Evolutionary conservation across 768 basidiomycete species (phyloP).

Genomic region (Pisolithus orientalis): DNA sequence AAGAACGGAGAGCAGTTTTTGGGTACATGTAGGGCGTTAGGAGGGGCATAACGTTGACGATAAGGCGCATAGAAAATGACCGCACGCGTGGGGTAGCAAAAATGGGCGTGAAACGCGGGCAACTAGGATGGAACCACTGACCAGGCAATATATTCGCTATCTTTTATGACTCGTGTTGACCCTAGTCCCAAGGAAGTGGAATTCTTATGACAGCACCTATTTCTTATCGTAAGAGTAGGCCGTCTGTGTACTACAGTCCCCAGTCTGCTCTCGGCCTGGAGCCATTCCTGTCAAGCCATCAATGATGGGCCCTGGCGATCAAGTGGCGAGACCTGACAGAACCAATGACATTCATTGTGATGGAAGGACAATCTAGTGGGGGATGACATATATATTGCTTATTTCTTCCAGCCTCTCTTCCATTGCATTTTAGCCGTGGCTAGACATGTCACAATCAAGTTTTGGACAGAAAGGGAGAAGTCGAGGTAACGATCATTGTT

Average conservation of each 20-base stretch:
- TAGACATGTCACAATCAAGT: conserved; percentile 19
- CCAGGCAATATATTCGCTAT: neutral
- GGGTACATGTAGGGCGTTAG: conserved; percentile 1
- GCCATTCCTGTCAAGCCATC: conserved; percentile 10
- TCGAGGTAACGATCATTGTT: conserved; percentile 13
- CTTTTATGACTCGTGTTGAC: neutral
- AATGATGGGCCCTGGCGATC: conserved; percentile 29
- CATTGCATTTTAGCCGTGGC: conserved; percentile 27
- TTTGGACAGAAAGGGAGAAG: conserved; percentile 14
- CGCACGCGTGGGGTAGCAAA: conserved; percentile 17
- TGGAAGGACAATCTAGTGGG: conserved; percentile 17
- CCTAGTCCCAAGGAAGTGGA: neutral
- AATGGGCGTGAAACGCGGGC: neutral
- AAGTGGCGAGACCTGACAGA: conserved; percentile 14
- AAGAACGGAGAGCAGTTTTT: conserved; percentile 7
- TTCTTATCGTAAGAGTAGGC: neutral
- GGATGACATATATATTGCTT: conserved; percentile 11
- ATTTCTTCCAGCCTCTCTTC: conserved; percentile 23
- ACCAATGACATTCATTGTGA: conserved; percentile 13
- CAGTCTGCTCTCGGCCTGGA: conserved; percentile 15
- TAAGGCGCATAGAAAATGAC: conserved; percentile 23
- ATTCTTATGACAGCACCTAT: neutral
- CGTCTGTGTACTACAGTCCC: neutral
- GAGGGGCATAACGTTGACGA: conserved; percentile 6
- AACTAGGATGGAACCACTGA: conserved; percentile 6